Evolutionary conservation across 306 rosid genomes (phyloP).

Genomic region (Vachellia collinsii): DNA sequence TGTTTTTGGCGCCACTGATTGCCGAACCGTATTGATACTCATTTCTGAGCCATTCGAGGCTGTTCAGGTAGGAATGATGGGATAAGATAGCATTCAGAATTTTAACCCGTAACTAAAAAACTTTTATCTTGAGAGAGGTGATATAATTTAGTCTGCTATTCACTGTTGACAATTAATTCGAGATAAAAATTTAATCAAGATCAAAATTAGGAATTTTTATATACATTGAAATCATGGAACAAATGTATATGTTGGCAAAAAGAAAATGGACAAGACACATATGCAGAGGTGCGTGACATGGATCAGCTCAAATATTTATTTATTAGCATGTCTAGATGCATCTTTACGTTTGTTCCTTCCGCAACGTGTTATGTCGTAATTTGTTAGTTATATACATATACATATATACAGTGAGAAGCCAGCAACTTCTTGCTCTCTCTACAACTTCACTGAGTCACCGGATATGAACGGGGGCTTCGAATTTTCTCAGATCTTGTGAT

Average conservation of each 20-base stretch:
- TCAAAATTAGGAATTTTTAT: neutral
- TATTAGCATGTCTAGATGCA: neutral
- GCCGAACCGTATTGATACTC: neutral
- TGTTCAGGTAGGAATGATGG: neutral
- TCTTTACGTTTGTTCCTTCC: neutral
- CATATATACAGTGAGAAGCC: neutral
- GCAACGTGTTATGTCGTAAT: neutral
- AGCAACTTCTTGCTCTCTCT: neutral
- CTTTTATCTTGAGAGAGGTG: neutral
- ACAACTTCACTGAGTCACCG: slow-evolving; percentile 9
- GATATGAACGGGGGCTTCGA: neutral
- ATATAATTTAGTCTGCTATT: neutral
- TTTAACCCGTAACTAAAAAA: neutral
- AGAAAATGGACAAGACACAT: neutral
- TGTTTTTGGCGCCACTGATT: neutral
- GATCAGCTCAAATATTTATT: neutral
- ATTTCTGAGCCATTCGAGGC: neutral
- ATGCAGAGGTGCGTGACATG: neutral
- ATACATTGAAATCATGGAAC: neutral
- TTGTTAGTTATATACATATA: neutral
- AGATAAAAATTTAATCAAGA: neutral
- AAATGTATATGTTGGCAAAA: neutral
- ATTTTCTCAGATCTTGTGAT: neutral
- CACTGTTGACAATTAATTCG: neutral
- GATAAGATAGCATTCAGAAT: neutral